Evolutionary conservation across 257 asterid species (phyloP).

Genomic region (Solanum arcanum): DNA sequence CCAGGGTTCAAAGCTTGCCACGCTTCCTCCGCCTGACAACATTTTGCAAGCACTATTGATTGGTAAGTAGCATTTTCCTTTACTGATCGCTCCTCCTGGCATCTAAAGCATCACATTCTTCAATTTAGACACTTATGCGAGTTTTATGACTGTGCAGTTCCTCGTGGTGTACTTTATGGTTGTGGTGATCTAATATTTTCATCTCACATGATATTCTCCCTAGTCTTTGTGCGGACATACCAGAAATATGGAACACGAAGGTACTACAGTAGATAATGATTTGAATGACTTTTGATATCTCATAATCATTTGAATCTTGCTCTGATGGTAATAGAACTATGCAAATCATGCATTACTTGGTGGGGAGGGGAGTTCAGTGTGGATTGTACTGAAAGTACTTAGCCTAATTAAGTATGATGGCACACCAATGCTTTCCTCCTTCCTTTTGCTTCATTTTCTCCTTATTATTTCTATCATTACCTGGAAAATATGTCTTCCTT

Average conservation of each 20-base stretch:
- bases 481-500: neutral
- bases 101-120: neutral
- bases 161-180: constrained; percentile 85
- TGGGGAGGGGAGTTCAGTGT: neutral
- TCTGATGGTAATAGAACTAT: neutral
- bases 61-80: constrained; percentile 19
- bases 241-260: constrained; percentile 78
- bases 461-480: neutral
- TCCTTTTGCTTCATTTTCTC: neutral
- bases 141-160: constrained; percentile 41
- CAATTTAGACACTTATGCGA: neutral
- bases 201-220: constrained; percentile 95
- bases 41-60: constrained; percentile 52
- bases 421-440: neutral
- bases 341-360: neutral
- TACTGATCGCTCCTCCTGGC: neutral
- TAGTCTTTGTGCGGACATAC: constrained; percentile 83
- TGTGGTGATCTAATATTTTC: constrained; percentile 98
- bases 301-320: neutral
- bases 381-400: neutral
- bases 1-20: constrained; percentile 92
- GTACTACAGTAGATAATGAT: constrained; percentile 16
- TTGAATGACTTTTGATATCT: neutral
- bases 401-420: neutral
- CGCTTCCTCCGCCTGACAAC: constrained; percentile 74